Evolutionary conservation across 176 grass and related monocot genomes (phyloP).

Genomic region (Triticum aestivum): DNA sequence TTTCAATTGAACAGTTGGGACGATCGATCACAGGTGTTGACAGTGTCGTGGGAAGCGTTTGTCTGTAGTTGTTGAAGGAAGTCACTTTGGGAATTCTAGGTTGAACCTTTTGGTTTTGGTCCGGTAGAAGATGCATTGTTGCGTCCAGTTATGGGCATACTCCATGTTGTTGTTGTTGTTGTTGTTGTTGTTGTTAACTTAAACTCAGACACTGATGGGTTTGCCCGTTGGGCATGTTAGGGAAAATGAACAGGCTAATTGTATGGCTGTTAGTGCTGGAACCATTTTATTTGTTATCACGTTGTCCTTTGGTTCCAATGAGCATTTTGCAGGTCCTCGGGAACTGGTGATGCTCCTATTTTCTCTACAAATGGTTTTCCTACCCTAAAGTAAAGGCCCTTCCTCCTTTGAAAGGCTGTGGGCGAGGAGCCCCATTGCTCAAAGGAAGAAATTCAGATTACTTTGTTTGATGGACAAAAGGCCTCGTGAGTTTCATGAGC

Average conservation of each 20-base stretch:
- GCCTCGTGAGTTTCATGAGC: no score
- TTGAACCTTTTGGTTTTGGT: slow-evolving; percentile 10
- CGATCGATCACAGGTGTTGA: background rate
- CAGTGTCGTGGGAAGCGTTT: slow-evolving; percentile 9
- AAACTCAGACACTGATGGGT: background rate
- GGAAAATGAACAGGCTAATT: slow-evolving; percentile 18
- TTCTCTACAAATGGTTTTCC: no score
- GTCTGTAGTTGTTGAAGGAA: slow-evolving; percentile 21
- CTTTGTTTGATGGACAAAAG: no score
- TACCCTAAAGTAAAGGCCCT: no score
- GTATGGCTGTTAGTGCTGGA: background rate
- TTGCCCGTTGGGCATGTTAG: background rate
- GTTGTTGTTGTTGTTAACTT: background rate
- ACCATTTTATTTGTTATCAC: background rate
- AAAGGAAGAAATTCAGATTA: no score
- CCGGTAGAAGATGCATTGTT: background rate
- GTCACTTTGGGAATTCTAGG: background rate
- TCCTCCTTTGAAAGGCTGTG: no score
- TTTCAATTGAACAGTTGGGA: background rate
- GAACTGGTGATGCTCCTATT: no score
- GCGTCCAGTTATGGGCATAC: background rate
- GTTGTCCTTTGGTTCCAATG: background rate
- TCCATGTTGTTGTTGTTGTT: background rate
- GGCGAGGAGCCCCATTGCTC: no score
- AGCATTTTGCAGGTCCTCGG: background rate